Evolutionary conservation across 805 yeast genomes (phyloP), one percentile per base, ranked within the genome.

Genomic region (Starmerella ratchasimensis): DNA sequence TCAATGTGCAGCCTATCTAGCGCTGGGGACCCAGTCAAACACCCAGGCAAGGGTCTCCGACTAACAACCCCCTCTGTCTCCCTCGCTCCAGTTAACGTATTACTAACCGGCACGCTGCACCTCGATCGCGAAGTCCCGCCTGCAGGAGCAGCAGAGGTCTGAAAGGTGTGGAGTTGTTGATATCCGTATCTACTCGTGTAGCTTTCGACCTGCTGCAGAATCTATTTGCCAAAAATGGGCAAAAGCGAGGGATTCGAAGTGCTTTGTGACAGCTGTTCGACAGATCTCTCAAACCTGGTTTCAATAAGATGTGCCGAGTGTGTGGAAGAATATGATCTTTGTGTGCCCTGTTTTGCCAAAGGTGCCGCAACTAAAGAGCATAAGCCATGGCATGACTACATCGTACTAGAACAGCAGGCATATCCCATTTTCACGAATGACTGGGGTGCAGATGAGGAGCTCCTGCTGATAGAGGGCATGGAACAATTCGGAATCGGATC

Each of bases 401-500:
- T 74, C 52, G 80, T 90, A 13, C 76, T 88, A 20, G 98, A 90
- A 58, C 95, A 93, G 50, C 88, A 88, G 54, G 80, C 93, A 3
- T 88, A 82, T 54, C 98, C 99, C 0, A 80, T 93, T 8, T 77
- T 93, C 48, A 80, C 74, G 36, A 72, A 69, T 39, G 86, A 78
- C 39, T 90, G 98, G 97, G 99, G 98, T 26, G 98, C 98, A 1
- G 98, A 90, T 61, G 99, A 90, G 58, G 99, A 90, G 59, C 55
- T 86, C 39, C 65, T 82, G 23, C 63, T 90, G 41, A 71, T 93
- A 11, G 94, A 84, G 57, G 97, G 96, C 7, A 77, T 93, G 31
- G 95, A 90, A 58, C 77, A 81, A 8, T 69, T 72, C 31, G 98
- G 99, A 0, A 50, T 90, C 38, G 99, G 99, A 2, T 84, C 86